Conservation (phyloP, 108 stramenopile species). For the Fragilaria crotonensis region DNA sequence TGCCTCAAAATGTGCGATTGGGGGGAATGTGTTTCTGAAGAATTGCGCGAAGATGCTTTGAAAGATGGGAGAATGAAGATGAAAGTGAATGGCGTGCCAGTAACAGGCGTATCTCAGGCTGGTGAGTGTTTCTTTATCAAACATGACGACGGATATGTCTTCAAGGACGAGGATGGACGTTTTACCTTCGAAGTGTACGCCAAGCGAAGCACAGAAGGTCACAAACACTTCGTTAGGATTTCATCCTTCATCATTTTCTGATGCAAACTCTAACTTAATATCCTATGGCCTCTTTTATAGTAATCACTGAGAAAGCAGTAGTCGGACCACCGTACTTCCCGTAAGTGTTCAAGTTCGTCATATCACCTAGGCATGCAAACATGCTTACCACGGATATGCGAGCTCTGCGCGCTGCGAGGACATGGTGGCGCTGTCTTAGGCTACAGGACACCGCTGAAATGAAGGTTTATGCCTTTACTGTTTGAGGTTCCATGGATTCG, state of each 20-base stretch:
- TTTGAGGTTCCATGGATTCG: too few relatives aligned
- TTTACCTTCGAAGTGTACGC: neutral
- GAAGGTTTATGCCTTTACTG: too few relatives aligned
- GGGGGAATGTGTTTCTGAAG: constrained; percentile 14
- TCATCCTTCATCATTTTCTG: neutral
- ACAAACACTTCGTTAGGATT: neutral
- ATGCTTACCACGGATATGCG: neutral
- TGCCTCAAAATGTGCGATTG: constrained; percentile 20
- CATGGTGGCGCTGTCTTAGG: too few relatives aligned
- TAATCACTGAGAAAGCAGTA: neutral
- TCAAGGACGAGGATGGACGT: neutral
- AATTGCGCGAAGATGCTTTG: constrained; percentile 10
- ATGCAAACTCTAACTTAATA: neutral
- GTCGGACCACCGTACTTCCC: too few relatives aligned
- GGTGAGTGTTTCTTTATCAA: neutral
- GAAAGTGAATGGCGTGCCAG: constrained; percentile 14
- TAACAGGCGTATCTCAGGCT: constrained; percentile 5
- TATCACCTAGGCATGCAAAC: neutral
- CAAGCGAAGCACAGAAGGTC: neutral
- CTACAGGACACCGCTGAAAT: too few relatives aligned
- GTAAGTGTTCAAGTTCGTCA: neutral
- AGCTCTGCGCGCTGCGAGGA: too few relatives aligned
- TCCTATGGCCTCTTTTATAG: neutral
- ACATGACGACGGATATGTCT: constrained; percentile 10
- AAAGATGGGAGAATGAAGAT: constrained; percentile 15